These are phyloP conservation scores for Cyclostephanos invisitatus DNA, from an alignment of 108 stramenopile species.

Conservation along the genomic window DNA sequence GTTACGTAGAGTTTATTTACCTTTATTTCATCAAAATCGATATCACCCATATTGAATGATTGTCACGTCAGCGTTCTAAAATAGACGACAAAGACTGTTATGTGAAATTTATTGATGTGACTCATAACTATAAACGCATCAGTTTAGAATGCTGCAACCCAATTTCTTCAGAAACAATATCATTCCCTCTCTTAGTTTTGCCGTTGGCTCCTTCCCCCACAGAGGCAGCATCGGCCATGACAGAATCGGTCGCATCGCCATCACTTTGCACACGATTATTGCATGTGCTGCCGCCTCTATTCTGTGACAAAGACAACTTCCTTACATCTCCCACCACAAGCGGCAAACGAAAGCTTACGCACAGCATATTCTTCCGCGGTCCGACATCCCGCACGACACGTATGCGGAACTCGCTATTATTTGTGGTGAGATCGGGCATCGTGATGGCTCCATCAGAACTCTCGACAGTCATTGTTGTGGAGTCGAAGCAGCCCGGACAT, in stretches of 20 bases:
- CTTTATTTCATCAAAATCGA: no score
- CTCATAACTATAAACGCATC: background rate
- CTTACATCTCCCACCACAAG: conserved; percentile 42
- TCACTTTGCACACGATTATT: background rate
- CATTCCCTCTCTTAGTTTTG: background rate
- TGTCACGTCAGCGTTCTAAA: no score
- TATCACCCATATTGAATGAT: no score
- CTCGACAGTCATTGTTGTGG: background rate
- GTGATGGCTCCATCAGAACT: background rate
- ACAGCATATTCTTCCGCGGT: conserved; percentile 87
- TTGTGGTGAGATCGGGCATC: background rate
- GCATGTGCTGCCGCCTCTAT: background rate
- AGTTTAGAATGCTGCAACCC: background rate
- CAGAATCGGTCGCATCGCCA: background rate
- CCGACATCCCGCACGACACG: conserved; percentile 79
- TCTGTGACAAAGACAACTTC: conserved; percentile 1
- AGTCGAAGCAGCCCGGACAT: conserved; percentile 50
- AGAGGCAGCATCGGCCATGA: background rate
- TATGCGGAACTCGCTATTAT: conserved; percentile 35
- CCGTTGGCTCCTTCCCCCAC: background rate
- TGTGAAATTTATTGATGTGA: no score
- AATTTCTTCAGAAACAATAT: background rate
- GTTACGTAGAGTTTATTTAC: no score
- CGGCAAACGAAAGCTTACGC: conserved; percentile 77
- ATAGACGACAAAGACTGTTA: no score